These are phyloP conservation scores for Xerophyta viscosa DNA, from an alignment of 106 monocot genomes.

Conservation along the genomic window DNA sequence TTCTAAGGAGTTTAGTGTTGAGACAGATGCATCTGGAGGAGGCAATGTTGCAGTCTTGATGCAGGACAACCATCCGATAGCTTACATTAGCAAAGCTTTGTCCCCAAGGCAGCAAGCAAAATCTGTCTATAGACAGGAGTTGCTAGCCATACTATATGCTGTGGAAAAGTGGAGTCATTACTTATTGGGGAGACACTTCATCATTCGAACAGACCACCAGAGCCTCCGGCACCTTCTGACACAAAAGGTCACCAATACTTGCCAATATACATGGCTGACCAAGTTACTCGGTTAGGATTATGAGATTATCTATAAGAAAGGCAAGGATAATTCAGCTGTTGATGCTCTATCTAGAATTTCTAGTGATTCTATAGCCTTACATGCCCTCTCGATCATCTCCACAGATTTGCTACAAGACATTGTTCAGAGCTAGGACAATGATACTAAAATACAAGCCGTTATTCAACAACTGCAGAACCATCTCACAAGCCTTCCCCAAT, in stretches of 20 bases:
- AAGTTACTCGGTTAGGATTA: neutral
- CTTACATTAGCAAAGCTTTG: constrained; percentile 9
- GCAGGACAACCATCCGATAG: neutral
- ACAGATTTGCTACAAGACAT: too few species aligned
- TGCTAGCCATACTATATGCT: constrained; percentile 4
- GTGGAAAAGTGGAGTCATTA: constrained; percentile 9
- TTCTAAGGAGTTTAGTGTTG: neutral
- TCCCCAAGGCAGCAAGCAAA: neutral
- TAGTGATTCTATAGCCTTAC: neutral
- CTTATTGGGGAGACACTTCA: constrained; percentile 4
- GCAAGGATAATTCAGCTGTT: neutral
- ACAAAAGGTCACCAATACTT: neutral
- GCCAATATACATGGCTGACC: neutral
- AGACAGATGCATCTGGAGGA: neutral
- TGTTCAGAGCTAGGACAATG: too few species aligned
- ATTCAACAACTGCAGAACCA: too few species aligned
- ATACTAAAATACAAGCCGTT: too few species aligned
- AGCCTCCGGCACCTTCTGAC: neutral
- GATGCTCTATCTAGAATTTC: neutral
- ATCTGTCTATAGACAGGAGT: constrained; percentile 15
- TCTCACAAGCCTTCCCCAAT: too few species aligned
- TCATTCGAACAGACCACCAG: constrained; percentile 14
- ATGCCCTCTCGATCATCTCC: too few species aligned
- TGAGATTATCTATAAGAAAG: neutral
- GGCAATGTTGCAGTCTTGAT: neutral